Evolutionary conservation across 2,329 filamentous ascomycete genomes (phyloP).

Genomic region (Chrysoporthe deuterocubensis): DNA sequence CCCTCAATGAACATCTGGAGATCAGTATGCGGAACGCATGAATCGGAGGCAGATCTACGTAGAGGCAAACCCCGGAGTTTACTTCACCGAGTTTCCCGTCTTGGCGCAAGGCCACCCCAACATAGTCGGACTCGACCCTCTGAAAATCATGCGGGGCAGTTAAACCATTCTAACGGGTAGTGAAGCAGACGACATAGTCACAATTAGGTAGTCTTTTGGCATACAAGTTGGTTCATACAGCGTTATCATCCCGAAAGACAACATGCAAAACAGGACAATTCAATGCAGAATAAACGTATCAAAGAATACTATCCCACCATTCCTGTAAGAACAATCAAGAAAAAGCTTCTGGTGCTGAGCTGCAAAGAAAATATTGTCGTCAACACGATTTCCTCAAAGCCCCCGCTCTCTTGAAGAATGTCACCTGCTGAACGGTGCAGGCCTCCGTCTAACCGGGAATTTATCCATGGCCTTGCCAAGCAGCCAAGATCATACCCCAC

Average conservation of each 20-base stretch:
- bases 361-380: neutral
- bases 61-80: constrained; percentile 6
- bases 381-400: neutral
- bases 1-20: neutral
- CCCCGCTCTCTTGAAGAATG: neutral
- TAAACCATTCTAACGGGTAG: neutral
- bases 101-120: constrained; percentile 2
- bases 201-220: neutral
- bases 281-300: neutral
- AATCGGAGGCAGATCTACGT: neutral
- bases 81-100: constrained; percentile 16
- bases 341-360: neutral
- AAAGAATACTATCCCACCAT: neutral
- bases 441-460: constrained; percentile 7
- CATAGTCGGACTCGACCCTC: neutral
- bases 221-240: neutral
- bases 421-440: neutral
- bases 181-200: neutral
- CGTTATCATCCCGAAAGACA: neutral
- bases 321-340: neutral
- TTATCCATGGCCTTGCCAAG: neutral
- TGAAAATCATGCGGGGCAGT: constrained; percentile 12
- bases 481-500: neutral
- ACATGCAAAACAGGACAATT: neutral
- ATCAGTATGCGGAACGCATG: neutral